A percentile compares a stretch with the other conserved stretches of the same genome.
Conservation (phyloP, 768 basidiomycete genomes). For the Boletus rubroflammeus region DNA sequence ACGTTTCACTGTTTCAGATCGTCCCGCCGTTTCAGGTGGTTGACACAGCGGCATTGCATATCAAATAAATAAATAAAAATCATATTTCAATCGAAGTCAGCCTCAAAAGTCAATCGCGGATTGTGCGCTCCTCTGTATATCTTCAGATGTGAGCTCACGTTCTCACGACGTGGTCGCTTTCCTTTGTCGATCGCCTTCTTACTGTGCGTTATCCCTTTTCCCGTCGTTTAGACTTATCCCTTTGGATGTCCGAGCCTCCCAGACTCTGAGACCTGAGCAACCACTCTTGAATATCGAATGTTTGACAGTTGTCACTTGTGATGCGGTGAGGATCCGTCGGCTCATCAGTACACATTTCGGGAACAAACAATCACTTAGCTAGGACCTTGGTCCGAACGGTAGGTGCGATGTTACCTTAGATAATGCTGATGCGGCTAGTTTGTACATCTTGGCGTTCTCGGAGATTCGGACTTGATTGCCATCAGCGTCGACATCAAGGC, state of each 20-base stretch:
- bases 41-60: not conserved
- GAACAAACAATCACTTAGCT: not conserved
- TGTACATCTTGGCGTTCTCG: not conserved
- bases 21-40: not conserved
- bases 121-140: not conserved
- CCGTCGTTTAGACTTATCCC: not conserved
- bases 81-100: not conserved
- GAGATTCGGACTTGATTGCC: not conserved
- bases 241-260: not conserved
- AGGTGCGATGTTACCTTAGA: not conserved
- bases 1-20: conserved; percentile 1
- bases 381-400: not conserved
- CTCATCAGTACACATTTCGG: not conserved
- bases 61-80: not conserved
- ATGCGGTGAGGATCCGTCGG: not conserved
- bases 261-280: not conserved
- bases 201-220: not conserved
- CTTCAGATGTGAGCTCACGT: not conserved
- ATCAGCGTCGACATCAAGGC: not conserved
- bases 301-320: not conserved
- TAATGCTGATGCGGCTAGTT: too few relatives aligned
- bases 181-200: not conserved
- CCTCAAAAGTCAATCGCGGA: not conserved
- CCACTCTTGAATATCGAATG: not conserved
- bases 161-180: not conserved